phyloP scores from a whole-genome alignment of 2,329 filamentous ascomycete species.

The Colletotrichum gigasporum region DNA sequence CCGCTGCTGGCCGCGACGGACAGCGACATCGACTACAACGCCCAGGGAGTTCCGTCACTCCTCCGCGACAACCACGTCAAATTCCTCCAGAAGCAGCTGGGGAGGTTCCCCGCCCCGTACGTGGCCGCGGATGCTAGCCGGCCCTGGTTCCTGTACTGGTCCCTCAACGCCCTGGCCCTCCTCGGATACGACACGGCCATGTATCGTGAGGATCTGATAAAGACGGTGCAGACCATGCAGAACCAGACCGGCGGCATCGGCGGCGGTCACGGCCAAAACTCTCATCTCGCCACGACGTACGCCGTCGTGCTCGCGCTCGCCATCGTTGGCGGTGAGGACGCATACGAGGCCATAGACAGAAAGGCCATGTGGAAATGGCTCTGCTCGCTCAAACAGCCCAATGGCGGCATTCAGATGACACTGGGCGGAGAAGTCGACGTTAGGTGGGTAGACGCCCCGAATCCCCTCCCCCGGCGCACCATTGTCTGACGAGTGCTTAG shows the following conservation, averaged over 20 bases:
- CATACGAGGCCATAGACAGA: conserved; percentile 81
- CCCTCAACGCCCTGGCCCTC: conserved; percentile 76
- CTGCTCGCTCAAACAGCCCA: conserved; percentile 82
- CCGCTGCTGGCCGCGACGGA: conserved; percentile 71
- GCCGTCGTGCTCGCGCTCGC: conserved; percentile 82
- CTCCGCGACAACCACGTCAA: conserved; percentile 68
- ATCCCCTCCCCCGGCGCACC: not conserved
- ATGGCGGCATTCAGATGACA: conserved; percentile 91
- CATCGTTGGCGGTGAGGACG: conserved; percentile 78
- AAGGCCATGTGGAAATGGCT: conserved; percentile 92
- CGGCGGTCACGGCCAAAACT: conserved; percentile 89
- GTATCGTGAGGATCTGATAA: conserved; percentile 75
- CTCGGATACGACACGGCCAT: conserved; percentile 77
- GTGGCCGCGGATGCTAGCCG: conserved; percentile 84
- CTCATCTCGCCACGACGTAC: conserved; percentile 91
- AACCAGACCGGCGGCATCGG: conserved; percentile 88
- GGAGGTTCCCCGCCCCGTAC: conserved; percentile 74
- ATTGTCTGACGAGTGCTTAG: conserved; percentile 52
- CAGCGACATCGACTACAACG: conserved; percentile 67
- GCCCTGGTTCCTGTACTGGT: conserved; percentile 97
- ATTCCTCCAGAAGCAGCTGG: conserved; percentile 69
- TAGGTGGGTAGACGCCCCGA: conserved; percentile 62
- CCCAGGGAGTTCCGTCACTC: conserved; percentile 78
- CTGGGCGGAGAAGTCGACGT: conserved; percentile 92
- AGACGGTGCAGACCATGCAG: conserved; percentile 83